phyloP scores from a whole-genome alignment of 169 alveolate species.

The Theileria orientalis region DNA sequence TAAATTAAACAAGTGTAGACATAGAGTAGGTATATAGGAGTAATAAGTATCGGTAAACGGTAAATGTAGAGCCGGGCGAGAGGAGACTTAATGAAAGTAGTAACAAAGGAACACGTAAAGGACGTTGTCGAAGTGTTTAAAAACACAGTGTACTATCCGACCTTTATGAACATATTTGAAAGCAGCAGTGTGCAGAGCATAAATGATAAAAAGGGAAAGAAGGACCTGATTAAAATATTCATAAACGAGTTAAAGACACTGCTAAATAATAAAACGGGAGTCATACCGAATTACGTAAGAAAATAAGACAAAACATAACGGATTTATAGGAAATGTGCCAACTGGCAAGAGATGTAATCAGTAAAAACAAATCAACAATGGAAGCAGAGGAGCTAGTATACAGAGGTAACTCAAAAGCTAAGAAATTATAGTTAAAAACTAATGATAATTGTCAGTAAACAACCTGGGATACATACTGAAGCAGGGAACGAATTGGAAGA shows the following conservation, averaged over 20 bases:
- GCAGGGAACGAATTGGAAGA: constrained; percentile 33
- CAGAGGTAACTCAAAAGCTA: constrained; percentile 10
- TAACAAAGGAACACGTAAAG: constrained; percentile 64
- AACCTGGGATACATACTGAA: constrained; percentile 28
- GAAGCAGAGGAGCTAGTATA: constrained; percentile 15
- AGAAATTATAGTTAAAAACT: neutral
- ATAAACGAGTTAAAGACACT: neutral
- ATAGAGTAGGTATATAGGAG: no score
- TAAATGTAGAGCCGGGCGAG: constrained; percentile 88
- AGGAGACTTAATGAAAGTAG: constrained; percentile 65
- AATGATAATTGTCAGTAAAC: constrained; percentile 18
- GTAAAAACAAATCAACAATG: constrained; percentile 7
- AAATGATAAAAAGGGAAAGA: neutral
- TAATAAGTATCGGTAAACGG: neutral
- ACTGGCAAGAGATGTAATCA: constrained; percentile 11
- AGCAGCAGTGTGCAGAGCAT: neutral
- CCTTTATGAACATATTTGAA: constrained; percentile 2
- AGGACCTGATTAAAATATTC: neutral
- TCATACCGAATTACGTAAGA: neutral
- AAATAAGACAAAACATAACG: neutral
- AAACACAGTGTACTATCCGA: constrained; percentile 56
- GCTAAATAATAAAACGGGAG: constrained; percentile 2
- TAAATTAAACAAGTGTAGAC: no score
- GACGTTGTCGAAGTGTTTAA: constrained; percentile 71
- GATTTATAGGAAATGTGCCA: constrained; percentile 21